These are phyloP conservation scores for Diutina sp. DNA, from an alignment of 1,139 yeast genomes.

Conservation along the genomic window DNA sequence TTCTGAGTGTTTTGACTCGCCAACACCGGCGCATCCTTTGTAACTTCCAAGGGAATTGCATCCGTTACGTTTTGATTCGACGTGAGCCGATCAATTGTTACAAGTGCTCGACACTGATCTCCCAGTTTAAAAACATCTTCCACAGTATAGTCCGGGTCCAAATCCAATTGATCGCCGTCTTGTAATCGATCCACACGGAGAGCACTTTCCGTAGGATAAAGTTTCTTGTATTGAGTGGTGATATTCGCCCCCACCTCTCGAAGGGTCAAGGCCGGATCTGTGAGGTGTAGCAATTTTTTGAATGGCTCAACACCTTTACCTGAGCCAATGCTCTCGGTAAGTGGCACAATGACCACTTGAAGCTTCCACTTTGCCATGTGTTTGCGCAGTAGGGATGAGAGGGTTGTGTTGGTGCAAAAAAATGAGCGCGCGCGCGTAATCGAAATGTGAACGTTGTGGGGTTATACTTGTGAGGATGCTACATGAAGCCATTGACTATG, in stretches of 20 bases:
- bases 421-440: not conserved
- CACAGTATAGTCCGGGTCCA: constrained; percentile 1
- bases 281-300: not conserved
- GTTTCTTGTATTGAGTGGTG: not conserved
- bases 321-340: not conserved
- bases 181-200: not conserved
- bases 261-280: not conserved
- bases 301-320: not conserved
- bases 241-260: not conserved
- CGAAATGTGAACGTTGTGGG: not conserved
- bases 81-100: not conserved
- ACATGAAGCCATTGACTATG: no score
- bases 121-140: not conserved
- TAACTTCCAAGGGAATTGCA: not conserved
- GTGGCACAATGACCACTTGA: not conserved
- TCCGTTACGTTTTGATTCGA: not conserved
- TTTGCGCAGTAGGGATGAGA: not conserved
- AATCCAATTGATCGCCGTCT: not conserved
- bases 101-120: not conserved
- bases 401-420: not conserved
- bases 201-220: not conserved
- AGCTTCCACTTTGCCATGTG: not conserved
- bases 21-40: not conserved
- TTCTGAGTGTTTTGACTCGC: not conserved
- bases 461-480: not conserved